Evolutionary conservation across 768 basidiomycete species (phyloP).

Genomic region (Exidia glandulosa): DNA sequence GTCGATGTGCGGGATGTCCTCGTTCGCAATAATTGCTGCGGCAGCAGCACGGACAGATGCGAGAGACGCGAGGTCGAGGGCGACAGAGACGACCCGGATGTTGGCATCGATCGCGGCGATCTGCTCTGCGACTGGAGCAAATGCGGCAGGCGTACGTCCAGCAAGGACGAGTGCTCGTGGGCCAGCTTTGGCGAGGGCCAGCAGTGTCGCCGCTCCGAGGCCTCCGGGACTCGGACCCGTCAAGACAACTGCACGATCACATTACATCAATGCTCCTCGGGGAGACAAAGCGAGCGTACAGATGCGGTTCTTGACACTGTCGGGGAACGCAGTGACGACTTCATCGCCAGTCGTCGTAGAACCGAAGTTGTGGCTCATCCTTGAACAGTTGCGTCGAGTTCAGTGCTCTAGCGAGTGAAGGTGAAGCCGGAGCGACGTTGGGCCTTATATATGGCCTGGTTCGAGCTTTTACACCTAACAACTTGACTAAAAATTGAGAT

Average conservation of each 20-base stretch:
- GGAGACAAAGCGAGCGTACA: background rate
- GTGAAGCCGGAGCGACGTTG: no score
- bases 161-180: background rate
- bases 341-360: background rate
- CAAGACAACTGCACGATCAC: background rate
- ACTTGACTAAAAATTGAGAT: no score
- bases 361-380: background rate
- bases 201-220: background rate
- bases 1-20: conserved; percentile 1
- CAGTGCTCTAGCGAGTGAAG: no score
- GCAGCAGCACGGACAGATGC: conserved; percentile 2
- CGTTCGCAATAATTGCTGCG: background rate
- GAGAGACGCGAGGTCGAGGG: background rate
- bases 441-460: no score
- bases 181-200: background rate
- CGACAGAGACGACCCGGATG: background rate
- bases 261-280: background rate
- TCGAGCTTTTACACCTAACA: no score
- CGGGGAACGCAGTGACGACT: background rate
- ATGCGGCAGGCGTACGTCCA: background rate
- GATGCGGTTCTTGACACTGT: background rate
- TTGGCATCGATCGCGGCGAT: background rate
- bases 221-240: background rate
- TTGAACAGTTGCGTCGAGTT: no score
- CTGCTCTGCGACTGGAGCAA: background rate